phyloP scores from a whole-genome alignment of 352 stramenopile species.

The Phytophthora brassicae region DNA sequence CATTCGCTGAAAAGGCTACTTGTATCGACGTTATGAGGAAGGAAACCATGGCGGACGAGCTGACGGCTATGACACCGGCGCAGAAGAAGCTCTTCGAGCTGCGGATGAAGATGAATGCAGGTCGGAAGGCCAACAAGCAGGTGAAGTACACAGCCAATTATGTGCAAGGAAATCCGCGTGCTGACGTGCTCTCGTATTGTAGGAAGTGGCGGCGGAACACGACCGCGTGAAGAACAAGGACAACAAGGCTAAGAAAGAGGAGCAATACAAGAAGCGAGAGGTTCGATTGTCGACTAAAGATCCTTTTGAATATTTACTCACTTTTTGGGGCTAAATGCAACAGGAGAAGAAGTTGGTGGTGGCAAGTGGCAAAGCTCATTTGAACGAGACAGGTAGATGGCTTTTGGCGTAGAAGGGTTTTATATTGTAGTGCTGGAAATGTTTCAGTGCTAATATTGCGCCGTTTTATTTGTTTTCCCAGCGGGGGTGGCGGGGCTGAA shows the following conservation, averaged over 20 bases:
- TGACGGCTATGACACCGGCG: constrained; percentile 70
- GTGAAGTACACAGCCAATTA: constrained; percentile 12
- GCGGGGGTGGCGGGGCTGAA: constrained; percentile 58
- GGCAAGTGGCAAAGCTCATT: constrained; percentile 50
- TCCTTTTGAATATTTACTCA: neutral
- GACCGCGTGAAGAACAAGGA: constrained; percentile 67
- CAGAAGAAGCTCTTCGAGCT: constrained; percentile 85
- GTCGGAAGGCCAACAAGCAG: constrained; percentile 80
- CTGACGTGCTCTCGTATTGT: neutral
- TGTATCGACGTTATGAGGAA: no score
- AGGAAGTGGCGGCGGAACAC: constrained; percentile 76
- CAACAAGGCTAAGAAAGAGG: constrained; percentile 64
- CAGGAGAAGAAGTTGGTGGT: constrained; percentile 58
- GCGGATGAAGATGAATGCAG: constrained; percentile 85
- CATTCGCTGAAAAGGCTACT: no score
- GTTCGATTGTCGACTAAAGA: constrained; percentile 14
- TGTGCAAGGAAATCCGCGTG: neutral
- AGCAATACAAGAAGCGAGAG: constrained; percentile 55
- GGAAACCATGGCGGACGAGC: constrained; percentile 32
- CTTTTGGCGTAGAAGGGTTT: neutral
- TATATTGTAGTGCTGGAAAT: neutral
- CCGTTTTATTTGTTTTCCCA: constrained; percentile 7
- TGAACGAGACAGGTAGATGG: constrained; percentile 62
- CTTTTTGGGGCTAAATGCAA: neutral
- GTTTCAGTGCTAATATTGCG: neutral